Base-by-base conservation (phyloP, 2,329 filamentous ascomycete genomes). In the Claviceps sp. region DNA sequence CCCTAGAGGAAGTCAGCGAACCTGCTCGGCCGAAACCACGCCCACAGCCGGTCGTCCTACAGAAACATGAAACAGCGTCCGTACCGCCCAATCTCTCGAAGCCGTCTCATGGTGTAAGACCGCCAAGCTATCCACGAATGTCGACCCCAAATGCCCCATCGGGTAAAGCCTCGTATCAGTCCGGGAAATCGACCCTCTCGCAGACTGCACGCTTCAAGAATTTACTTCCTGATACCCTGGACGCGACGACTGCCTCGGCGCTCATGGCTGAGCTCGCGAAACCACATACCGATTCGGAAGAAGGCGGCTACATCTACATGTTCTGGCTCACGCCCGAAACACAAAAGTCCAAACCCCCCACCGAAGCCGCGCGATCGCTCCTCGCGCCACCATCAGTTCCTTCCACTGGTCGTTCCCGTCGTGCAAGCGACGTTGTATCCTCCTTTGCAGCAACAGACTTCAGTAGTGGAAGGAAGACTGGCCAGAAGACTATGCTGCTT, bases 291-390 rank as follows among this genome's bases (percentile, higher is more conserved):
- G 78, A 90, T 46, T 89, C 88, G 0, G 72, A 79, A 22, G 87
- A 94, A 59, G 74, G 85, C 13, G 93, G 93, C 40, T 98, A 93
- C 70, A 97, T 98, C 59, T 98, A 98, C 75, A 95, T 98, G 67
- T 98, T 97, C 75, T 96, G 91, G 89, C 76, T 96, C 22, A 96
- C 88, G 0, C 82, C 88, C 37, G 58, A 59, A 5, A 76, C 75
- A 2, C 69, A 79, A 7, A 65, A 74, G 0, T 66, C 77, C 0
- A 70, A 75, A 1, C 74, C 79, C 0, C 74, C 82, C 0, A 72
- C 73, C 38, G 82, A 81, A 56, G 72, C 80, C 44, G 77, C 79
- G 20, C 73, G 79, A 8, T 76, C 78, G 11, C 71, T 86, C 48
- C 73, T 84, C 43, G 68, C 73, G 0, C 76, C 81, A 0, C 70